A percentile compares a stretch with the other conserved stretches of the same genome.
Evolutionary conservation across 805 yeast species (phyloP).

Genomic region (Candida takata): DNA sequence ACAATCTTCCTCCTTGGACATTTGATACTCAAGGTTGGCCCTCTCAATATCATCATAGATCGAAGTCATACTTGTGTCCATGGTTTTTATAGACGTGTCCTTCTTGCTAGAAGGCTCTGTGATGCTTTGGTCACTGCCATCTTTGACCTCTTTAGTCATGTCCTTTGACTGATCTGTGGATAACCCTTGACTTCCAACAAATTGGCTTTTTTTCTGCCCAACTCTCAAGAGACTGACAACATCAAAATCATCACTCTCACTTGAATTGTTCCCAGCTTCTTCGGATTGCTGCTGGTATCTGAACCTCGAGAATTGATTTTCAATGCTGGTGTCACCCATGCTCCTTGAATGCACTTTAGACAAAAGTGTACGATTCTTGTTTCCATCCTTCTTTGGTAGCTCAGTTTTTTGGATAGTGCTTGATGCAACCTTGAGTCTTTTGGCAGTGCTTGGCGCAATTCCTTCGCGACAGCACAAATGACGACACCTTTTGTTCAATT

Average conservation of each 20-base stretch:
- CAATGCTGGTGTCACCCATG: neutral
- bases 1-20: slow-evolving; percentile 1
- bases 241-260: slow-evolving; percentile 1
- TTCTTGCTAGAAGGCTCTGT: too few relatives aligned
- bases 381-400: slow-evolving; percentile 2
- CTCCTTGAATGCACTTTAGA: slow-evolving; percentile 5
- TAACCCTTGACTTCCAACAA: too few relatives aligned
- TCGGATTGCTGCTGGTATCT: neutral
- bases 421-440: slow-evolving; percentile 1
- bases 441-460: slow-evolving; percentile 18
- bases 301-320: neutral
- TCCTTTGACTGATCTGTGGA: too few relatives aligned
- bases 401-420: neutral
- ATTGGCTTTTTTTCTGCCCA: too few relatives aligned
- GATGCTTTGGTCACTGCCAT: neutral
- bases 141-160: neutral
- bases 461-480: slow-evolving; percentile 45
- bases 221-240: slow-evolving; percentile 1
- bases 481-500: too few relatives aligned
- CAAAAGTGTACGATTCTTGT: slow-evolving; percentile 3
- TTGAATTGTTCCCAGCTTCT: neutral
- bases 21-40: slow-evolving; percentile 11
- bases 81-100: neutral
- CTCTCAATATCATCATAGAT: slow-evolving; percentile 11
- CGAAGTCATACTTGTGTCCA: neutral